Conservation (phyloP, 306 rosid species). For the Amphicarpaea edgeworthii region DNA sequence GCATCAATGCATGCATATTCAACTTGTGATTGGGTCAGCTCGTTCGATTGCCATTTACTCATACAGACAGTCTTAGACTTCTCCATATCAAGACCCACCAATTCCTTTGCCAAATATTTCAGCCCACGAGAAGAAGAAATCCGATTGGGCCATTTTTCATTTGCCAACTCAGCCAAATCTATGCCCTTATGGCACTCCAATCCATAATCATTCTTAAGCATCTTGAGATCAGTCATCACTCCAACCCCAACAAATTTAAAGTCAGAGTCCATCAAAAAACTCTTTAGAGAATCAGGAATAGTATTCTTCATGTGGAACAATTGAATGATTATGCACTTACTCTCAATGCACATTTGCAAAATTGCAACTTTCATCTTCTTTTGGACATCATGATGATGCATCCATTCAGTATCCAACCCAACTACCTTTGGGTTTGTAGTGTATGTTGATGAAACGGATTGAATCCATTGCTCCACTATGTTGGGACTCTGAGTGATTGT, state of each 20-base stretch:
- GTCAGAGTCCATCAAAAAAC: background rate
- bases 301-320: background rate
- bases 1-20: constrained; percentile 53
- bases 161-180: constrained; percentile 31
- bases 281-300: background rate
- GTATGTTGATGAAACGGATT: constrained; percentile 8
- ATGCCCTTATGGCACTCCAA: constrained; percentile 9
- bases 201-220: constrained; percentile 12
- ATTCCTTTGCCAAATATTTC: constrained; percentile 38
- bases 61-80: constrained; percentile 25
- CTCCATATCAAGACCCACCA: constrained; percentile 38
- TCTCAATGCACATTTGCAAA: constrained; percentile 40
- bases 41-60: constrained; percentile 19
- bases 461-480: constrained; percentile 36
- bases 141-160: background rate
- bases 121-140: background rate
- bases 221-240: background rate
- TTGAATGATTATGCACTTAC: constrained; percentile 43
- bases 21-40: constrained; percentile 15
- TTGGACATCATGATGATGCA: background rate
- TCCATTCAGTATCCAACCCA: constrained; percentile 49
- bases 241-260: constrained; percentile 45
- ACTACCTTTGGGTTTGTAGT: background rate
- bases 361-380: constrained; percentile 22
- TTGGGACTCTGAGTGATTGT: constrained; percentile 28